Evolutionary conservation across 352 stramenopile species (phyloP).

Genomic region (Phytophthora sojae): DNA sequence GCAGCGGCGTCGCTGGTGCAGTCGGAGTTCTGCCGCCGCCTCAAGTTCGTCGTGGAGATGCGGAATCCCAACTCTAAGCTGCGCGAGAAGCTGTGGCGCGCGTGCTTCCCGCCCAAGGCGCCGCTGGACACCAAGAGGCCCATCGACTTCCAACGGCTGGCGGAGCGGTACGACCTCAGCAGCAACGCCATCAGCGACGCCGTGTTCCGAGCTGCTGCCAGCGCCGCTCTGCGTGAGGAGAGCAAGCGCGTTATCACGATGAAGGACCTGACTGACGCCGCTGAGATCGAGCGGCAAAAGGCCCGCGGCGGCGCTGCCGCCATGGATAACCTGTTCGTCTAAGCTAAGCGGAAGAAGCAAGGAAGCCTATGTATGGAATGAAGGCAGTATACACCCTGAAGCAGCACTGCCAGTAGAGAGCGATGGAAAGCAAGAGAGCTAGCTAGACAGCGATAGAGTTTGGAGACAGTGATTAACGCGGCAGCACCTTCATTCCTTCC

Average conservation of each 20-base stretch:
- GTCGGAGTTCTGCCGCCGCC: slow-evolving; percentile 73
- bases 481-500: slow-evolving; percentile 39
- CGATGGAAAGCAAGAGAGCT: background rate
- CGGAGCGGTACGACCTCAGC: slow-evolving; percentile 79
- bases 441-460: slow-evolving; percentile 21
- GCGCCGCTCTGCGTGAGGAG: slow-evolving; percentile 70
- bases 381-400: background rate
- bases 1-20: slow-evolving; percentile 54
- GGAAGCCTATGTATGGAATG: slow-evolving; percentile 29
- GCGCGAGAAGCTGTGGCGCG: slow-evolving; percentile 74
- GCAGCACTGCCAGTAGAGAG: slow-evolving; percentile 6
- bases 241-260: slow-evolving; percentile 72
- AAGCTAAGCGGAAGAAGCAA: slow-evolving; percentile 27
- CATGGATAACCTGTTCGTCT: slow-evolving; percentile 88
- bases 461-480: slow-evolving; percentile 27
- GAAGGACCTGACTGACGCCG: slow-evolving; percentile 80
- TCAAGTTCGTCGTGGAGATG: slow-evolving; percentile 92
- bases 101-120: slow-evolving; percentile 79
- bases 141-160: slow-evolving; percentile 76
- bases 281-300: slow-evolving; percentile 80
- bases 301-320: slow-evolving; percentile 60
- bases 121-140: slow-evolving; percentile 58
- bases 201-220: slow-evolving; percentile 83
- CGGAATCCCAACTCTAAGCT: slow-evolving; percentile 75
- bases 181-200: slow-evolving; percentile 84